Evolutionary conservation across 2,329 filamentous ascomycete genomes (phyloP).

Genomic region (Fusarium floridanum): DNA sequence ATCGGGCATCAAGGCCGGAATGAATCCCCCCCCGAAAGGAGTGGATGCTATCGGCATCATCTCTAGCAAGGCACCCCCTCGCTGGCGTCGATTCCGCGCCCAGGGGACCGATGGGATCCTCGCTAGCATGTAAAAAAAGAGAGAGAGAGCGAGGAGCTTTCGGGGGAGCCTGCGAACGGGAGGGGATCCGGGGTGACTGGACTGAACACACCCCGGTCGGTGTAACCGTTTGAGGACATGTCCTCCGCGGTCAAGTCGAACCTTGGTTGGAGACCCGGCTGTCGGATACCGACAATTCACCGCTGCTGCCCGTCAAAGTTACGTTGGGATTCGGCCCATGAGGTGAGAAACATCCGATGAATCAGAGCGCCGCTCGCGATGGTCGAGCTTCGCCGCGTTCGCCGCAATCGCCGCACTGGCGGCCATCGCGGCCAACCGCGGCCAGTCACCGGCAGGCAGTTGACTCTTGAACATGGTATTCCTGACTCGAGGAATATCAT

Average conservation of each 20-base stretch:
- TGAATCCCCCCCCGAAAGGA: background rate
- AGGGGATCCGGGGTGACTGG: conserved; percentile 12
- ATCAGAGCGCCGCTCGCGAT: background rate
- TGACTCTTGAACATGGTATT: background rate
- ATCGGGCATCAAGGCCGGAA: conserved; percentile 10
- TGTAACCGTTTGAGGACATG: conserved; percentile 22
- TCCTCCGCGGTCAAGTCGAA: conserved; percentile 18
- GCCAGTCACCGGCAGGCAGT: background rate
- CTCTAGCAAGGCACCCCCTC: background rate
- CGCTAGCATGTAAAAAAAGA: background rate
- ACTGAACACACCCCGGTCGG: conserved; percentile 5
- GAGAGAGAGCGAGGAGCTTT: background rate
- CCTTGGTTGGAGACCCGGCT: background rate
- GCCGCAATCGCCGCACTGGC: background rate
- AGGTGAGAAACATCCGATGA: conserved; percentile 19
- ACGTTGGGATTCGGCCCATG: conserved; percentile 6
- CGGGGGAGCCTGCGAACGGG: conserved; percentile 8
- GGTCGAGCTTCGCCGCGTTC: background rate
- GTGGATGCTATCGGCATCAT: background rate
- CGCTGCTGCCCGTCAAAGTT: conserved; percentile 14
- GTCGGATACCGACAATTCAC: conserved; percentile 7
- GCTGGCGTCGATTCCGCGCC: background rate
- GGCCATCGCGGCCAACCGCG: background rate
- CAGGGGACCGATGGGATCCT: conserved; percentile 17
- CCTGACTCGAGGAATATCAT: background rate